A percentile compares a stretch with the other conserved stretches of the same genome.
Evolutionary conservation across 1,139 yeast species (phyloP).

Genomic region (Arxiozyma heterogenica): DNA sequence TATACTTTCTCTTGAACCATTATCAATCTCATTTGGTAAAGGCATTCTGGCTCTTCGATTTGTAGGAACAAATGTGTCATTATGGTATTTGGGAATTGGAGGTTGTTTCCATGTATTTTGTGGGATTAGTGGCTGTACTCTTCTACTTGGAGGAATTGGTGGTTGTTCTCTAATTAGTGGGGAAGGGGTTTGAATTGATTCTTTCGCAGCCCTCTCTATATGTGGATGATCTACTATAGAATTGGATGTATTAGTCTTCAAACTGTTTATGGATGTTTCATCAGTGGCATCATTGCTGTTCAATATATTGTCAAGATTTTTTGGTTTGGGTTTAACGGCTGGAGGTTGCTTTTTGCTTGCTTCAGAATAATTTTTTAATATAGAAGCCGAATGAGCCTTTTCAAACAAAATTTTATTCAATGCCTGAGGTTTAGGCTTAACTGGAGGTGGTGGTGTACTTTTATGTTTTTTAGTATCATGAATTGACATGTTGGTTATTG

Average conservation of each 20-base stretch:
- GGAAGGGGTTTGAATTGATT: background rate
- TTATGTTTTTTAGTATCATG: background rate
- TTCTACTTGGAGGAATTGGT: background rate
- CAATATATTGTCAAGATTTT: conserved; percentile 5
- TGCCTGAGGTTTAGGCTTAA: conserved; percentile 8
- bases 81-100: conserved; percentile 8
- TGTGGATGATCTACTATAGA: background rate
- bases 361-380: background rate
- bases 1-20: background rate
- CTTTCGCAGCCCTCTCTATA: background rate
- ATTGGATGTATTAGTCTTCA: background rate
- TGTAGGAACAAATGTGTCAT: background rate
- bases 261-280: background rate
- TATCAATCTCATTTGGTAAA: conserved; percentile 1
- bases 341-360: conserved; percentile 16
- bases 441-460: background rate
- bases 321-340: conserved; percentile 23
- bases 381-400: background rate
- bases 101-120: conserved; percentile 24
- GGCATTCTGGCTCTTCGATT: conserved; percentile 2
- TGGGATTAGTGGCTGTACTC: conserved; percentile 6
- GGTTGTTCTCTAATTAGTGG: background rate
- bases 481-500: background rate
- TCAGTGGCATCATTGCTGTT: background rate
- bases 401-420: background rate